A percentile compares a stretch with the other conserved stretches of the same genome.
These are phyloP conservation scores for Lodderomyces orthopsilosis DNA, from an alignment of 1,139 yeast species.

Conservation along the genomic window DNA sequence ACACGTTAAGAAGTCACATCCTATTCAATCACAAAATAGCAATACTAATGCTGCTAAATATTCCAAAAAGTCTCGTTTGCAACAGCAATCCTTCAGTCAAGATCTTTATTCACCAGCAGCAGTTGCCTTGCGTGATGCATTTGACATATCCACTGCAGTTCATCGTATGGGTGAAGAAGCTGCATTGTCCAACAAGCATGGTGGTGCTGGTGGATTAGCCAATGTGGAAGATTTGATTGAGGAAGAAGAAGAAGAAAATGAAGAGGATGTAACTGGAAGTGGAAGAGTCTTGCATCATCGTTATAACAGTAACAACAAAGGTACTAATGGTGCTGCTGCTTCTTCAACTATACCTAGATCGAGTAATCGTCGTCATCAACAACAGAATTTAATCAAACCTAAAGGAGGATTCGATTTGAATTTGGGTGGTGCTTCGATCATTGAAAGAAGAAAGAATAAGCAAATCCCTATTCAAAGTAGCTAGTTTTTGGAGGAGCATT, in stretches of 20 bases:
- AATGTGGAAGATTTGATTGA: slow-evolving; percentile 30
- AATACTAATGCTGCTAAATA: slow-evolving; percentile 16
- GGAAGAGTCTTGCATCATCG: slow-evolving; percentile 23
- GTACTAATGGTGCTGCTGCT: not conserved
- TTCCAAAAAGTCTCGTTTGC: slow-evolving; percentile 21
- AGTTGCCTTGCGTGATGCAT: slow-evolving; percentile 89
- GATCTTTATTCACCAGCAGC: slow-evolving; percentile 79
- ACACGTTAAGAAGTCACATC: slow-evolving; percentile 18
- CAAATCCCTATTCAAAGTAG: slow-evolving; percentile 13
- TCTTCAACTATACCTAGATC: slow-evolving; percentile 10
- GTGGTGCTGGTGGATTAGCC: slow-evolving; percentile 9
- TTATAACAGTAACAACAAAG: not conserved
- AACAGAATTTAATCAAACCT: slow-evolving; percentile 4
- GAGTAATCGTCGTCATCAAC: slow-evolving; percentile 13
- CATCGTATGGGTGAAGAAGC: slow-evolving; percentile 91
- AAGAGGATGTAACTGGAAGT: slow-evolving; percentile 17
- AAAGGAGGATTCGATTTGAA: slow-evolving; percentile 60
- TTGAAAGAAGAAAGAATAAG: slow-evolving; percentile 65
- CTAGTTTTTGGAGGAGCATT: slow-evolving; percentile 3
- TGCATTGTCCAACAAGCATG: slow-evolving; percentile 39
- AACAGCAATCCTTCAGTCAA: slow-evolving; percentile 12
- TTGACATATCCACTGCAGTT: slow-evolving; percentile 91
- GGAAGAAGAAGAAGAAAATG: slow-evolving; percentile 40
- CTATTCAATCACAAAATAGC: slow-evolving; percentile 20
- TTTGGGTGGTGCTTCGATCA: slow-evolving; percentile 74